Base-by-base conservation (phyloP, 306 rosid genomes). In the Castanea sativa region DNA sequence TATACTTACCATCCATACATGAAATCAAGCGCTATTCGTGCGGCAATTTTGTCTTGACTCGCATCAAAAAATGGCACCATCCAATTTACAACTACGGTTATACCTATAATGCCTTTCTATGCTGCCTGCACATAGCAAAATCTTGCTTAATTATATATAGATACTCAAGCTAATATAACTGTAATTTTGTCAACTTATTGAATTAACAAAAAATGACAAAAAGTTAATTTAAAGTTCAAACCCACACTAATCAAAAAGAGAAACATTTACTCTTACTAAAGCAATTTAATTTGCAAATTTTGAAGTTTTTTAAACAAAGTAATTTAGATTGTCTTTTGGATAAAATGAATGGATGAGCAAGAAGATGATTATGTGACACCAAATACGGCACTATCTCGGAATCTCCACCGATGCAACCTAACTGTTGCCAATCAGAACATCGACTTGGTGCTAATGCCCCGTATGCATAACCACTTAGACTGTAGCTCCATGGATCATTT, bases 101-200 rank as follows among this genome's bases (percentile, higher is more conserved):
- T 89, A 23, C 91, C 93, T n/a, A 90, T 87, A 55, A 74, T 1
- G 10, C 94, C 97, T 43, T 88, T 88, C 71, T 88, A 92, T 45
- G 69, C 41, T 2, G 7, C 76, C 85, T 89, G 78, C 2, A 60
- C 16, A 18, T 55, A 4, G 1, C 25, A 29, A 58, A 25, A 19
- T 67, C 18, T 38, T 19, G 56, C 45, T 38, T 38, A 38, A 38
- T 38, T 38, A 7, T 38, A 38, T 38, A 38, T 38, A 38, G 43
- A 38, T 1, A 38, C 11, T 38, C 45, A 38, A n/a, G n/a, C n/a
- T n/a, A n/a, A 38, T 38, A 38, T 38, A 38, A 7, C 45, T 7
- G 11, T 38, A 38, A 1, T 38, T 6, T 38, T 38, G 45, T 6
- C 45, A 38, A 38, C 45, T 38, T 7, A 38, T 7, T 38, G 45